These are phyloP conservation scores for Salix viminalis DNA, from an alignment of 345 rosid species.

Conservation along the genomic window DNA sequence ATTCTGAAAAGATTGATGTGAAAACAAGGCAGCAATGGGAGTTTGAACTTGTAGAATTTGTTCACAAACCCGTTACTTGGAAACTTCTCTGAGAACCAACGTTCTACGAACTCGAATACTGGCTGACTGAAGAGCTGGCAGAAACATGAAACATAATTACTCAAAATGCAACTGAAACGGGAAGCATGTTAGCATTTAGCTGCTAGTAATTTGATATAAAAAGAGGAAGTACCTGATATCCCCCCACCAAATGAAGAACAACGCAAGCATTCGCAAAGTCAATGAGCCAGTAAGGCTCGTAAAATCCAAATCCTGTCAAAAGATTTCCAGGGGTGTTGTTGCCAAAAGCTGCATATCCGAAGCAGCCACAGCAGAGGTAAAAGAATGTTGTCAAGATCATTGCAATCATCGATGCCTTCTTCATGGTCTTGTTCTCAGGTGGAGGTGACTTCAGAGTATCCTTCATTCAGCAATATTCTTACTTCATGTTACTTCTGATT, in stretches of 20 bases:
- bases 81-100: not conserved
- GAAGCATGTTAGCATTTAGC: not conserved
- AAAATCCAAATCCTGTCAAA: constrained; percentile 9
- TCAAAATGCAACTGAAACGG: not conserved
- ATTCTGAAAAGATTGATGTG: not conserved
- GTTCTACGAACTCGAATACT: not conserved
- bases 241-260: constrained; percentile 6
- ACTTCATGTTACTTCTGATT: not conserved
- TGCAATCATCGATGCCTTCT: constrained; percentile 8
- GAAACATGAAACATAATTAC: not conserved
- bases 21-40: not conserved
- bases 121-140: constrained; percentile 1
- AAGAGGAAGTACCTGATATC: not conserved
- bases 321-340: constrained; percentile 5
- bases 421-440: constrained; percentile 19
- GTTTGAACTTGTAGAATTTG: not conserved
- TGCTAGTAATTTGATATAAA: not conserved
- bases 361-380: constrained; percentile 14
- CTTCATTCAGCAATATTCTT: constrained; percentile 20
- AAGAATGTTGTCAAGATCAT: constrained; percentile 8
- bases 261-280: constrained; percentile 7
- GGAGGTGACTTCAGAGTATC: constrained; percentile 33
- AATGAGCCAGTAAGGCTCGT: constrained; percentile 1
- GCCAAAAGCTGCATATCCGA: constrained; percentile 15
- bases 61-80: not conserved